Evolutionary conservation across 1,139 yeast genomes (phyloP).

Genomic region (Insectozyma bohioensis): DNA sequence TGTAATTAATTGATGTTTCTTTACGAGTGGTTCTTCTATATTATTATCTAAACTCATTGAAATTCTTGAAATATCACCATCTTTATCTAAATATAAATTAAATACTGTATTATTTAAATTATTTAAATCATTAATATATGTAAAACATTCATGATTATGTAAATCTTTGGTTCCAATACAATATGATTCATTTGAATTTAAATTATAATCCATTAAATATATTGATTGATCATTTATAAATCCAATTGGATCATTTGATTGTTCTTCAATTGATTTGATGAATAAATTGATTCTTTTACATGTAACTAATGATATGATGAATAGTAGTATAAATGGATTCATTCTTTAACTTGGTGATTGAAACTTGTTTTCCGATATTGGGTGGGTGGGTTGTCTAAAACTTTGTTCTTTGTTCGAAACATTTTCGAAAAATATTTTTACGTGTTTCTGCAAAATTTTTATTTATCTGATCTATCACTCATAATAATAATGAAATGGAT

Average conservation of each 20-base stretch:
- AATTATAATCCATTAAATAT: constrained; percentile 7
- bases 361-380: no score
- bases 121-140: constrained; percentile 15
- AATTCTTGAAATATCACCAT: constrained; percentile 16
- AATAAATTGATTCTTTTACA: constrained; percentile 12
- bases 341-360: no score
- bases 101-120: constrained; percentile 15
- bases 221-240: constrained; percentile 14
- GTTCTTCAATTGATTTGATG: constrained; percentile 14
- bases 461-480: no score
- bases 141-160: constrained; percentile 32
- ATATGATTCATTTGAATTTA: constrained; percentile 14
- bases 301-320: constrained; percentile 4
- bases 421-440: no score
- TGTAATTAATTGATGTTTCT: constrained; percentile 8
- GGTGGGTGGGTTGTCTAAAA: no score
- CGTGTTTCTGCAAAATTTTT: no score
- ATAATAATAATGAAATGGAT: no score
- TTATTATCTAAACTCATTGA: constrained; percentile 15
- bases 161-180: constrained; percentile 35
- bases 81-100: constrained; percentile 16
- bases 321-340: constrained; percentile 1
- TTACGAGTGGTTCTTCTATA: constrained; percentile 12
- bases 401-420: no score
- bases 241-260: constrained; percentile 16